Percentiles rank a stretch among this genome's conserved stretches.
These are phyloP conservation scores for Solanum hybrid DNA, from an alignment of 305 asterid species.

Conservation along the genomic window DNA sequence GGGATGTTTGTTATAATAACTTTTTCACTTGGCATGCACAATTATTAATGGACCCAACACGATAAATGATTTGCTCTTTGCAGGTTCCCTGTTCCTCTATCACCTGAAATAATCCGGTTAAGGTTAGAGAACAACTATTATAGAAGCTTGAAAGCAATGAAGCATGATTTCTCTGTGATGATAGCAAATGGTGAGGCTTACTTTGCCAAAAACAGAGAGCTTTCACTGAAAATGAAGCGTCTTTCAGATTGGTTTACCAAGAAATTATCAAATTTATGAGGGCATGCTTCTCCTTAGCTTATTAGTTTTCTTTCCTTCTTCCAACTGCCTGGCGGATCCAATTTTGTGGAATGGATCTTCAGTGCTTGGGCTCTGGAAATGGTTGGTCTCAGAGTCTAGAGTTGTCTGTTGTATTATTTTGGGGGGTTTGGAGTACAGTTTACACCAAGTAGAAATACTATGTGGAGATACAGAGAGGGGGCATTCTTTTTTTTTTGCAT, in stretches of 20 bases:
- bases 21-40: not conserved
- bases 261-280: constrained; percentile 28
- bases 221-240: constrained; percentile 43
- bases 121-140: constrained; percentile 67
- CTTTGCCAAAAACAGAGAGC: constrained; percentile 42
- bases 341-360: constrained; percentile 12
- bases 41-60: not conserved
- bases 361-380: not conserved
- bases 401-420: not conserved
- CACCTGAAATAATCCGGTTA: constrained; percentile 46
- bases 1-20: not conserved
- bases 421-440: not conserved
- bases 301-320: not conserved
- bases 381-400: not conserved
- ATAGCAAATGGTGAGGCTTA: constrained; percentile 44
- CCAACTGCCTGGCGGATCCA: not conserved
- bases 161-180: constrained; percentile 67
- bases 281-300: not conserved
- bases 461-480: not conserved
- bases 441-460: not conserved
- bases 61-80: constrained; percentile 12
- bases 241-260: constrained; percentile 37
- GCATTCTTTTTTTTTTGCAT: not conserved
- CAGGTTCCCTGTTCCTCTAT: constrained; percentile 90
- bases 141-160: constrained; percentile 44